Evolutionary conservation across 805 yeast genomes (phyloP), one percentile per base, ranked within the genome.

Genomic region (Saturnispora besseyi): DNA sequence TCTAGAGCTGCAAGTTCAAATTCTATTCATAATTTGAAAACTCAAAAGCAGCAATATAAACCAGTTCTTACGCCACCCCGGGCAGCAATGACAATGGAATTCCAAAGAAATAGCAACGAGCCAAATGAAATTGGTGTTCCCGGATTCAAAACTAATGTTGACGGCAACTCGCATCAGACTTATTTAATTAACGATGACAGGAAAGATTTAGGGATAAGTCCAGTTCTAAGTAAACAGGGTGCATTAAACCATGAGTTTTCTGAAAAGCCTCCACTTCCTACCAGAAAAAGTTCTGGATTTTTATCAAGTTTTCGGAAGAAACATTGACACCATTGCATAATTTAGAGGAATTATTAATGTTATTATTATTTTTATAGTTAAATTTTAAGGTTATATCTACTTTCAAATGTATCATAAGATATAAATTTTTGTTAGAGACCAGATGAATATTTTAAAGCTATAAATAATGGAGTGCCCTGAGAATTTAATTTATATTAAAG

Each of bases 1-100:
- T 47, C 56, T n/a, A 48, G 55, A 24, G 48, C 49, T 22, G 11
- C 41, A 11, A 49, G 54, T 31, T 49, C 54, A 8, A 43, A 36
- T 33, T 42, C 50, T 4, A 42, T 48, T 36, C 15, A 29, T 36
- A 29, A 24, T 33, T 13, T 15, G 11, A 21, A 48, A 42, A 30
- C 13, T 13, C 36, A 41, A 41, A 41, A 45, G 32, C 30, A 21
- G 2, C 21, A 38, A 4, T 47, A 41, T 22, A 47, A 41, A 21
- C 42, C 45, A n/a, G 30, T 47, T 4, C 21, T 47, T 29, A 40
- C 50, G 4, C 50, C 50, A 24, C 45, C 50, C 8, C 41, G 21
- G 15, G 45, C 45, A 3, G 50, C 50, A 11, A 40, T 37, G 6
- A 21, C 24, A 18, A 18, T 22, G 21, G 40, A 36, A 36, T 18